Base-by-base conservation (phyloP, 768 basidiomycete species). In the Auricularia sp. region DNA sequence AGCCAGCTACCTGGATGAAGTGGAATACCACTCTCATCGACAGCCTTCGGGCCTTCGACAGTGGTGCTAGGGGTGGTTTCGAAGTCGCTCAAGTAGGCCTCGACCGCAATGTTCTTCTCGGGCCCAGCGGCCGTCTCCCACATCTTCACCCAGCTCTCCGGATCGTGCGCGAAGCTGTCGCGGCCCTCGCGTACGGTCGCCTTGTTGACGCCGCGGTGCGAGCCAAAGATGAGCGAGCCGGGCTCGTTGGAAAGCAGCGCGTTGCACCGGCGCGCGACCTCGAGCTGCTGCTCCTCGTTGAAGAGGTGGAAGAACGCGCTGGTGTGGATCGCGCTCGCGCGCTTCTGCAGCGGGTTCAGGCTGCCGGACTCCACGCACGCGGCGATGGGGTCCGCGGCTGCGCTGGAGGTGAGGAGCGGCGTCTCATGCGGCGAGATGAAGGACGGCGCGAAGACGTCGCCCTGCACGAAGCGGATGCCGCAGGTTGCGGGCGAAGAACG, bases 141-240 rank as follows among this genome's bases (percentile, higher is more conserved):
- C 47, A 51, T 51, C 21, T 51, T 18, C 47, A 6, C 18, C 18
- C 14, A 51, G 18, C 18, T 51, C 47, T 51, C 10, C 47, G 47
- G 47, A 18, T 51, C 21, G 21, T 51, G 47, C 47, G 47, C 47
- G 16, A 13, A 51, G 47, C 18, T 21, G 16, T 51, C 47, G 6
- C 47, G 47, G 18, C 21, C 18, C 18, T 18, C 16, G 21, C 14
- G 14, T 10, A 21, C 6, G 47, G 18, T 21, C 14, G 47, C 47
- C 14, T 51, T 21, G 6, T 18, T 18, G 21, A 24, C 56, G 56
- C 68, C 68, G 16, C 37, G 34, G 18, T 82, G 81, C 33, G 68
- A 64, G 13, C 83, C 82, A 65, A 82, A 79, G 45, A 82, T 78
- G 29, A 81, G 67, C 1, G 81, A 80, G 2, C 82, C 82, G 1